phyloP scores from a whole-genome alignment of 176 grass and related monocot genomes.

The Pontederia paniculata region DNA sequence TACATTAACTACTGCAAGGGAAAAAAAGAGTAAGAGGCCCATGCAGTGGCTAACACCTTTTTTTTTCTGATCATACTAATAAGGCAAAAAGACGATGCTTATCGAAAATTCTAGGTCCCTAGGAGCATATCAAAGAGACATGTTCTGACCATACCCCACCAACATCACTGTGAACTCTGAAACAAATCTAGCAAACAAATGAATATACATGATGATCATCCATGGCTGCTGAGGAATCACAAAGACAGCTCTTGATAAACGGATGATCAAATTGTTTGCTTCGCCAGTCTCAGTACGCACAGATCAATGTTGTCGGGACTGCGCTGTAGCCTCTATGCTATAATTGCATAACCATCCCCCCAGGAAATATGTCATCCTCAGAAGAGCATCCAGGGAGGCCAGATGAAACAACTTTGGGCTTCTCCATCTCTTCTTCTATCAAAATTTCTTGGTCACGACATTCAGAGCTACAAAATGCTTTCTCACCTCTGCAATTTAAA shows the following conservation, averaged over 20 bases:
- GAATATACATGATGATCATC: slow-evolving; percentile 30
- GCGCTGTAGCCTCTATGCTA: too few relatives aligned
- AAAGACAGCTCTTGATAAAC: slow-evolving; percentile 38
- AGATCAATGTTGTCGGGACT: slow-evolving; percentile 25
- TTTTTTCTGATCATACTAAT: too few relatives aligned
- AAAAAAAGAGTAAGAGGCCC: too few relatives aligned
- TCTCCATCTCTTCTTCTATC: slow-evolving; percentile 52
- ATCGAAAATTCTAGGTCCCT: too few relatives aligned
- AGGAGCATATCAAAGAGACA: too few relatives aligned
- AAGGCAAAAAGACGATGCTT: not conserved
- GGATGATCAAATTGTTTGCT: slow-evolving; percentile 36
- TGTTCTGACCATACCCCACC: not conserved
- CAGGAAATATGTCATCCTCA: slow-evolving; percentile 5
- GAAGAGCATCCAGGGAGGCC: not conserved
- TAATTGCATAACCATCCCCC: not conserved
- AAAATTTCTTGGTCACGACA: slow-evolving; percentile 42
- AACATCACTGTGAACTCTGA: slow-evolving; percentile 10
- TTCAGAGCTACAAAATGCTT: slow-evolving; percentile 71
- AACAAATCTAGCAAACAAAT: slow-evolving; percentile 16
- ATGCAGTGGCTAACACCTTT: too few relatives aligned
- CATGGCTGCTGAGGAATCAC: slow-evolving; percentile 36
- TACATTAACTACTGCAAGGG: too few relatives aligned
- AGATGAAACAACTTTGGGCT: not conserved
- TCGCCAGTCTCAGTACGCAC: slow-evolving; percentile 16
- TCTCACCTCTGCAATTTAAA: slow-evolving; percentile 50